Conservation (phyloP, 768 basidiomycete species). For the Mycena indigotica region DNA sequence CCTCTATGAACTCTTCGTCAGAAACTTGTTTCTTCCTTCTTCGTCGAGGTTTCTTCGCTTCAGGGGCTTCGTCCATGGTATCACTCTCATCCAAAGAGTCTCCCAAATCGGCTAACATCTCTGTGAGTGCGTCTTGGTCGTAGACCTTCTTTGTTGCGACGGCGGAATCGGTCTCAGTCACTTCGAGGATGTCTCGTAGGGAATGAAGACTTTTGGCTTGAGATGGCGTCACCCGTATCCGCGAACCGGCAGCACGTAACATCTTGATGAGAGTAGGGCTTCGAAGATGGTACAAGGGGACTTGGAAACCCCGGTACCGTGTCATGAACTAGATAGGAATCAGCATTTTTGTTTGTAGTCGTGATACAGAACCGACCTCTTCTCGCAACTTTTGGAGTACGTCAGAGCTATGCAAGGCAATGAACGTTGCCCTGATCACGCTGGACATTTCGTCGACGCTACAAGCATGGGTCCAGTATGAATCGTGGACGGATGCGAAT, state of each 20-base stretch:
- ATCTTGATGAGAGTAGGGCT: constrained; percentile 38
- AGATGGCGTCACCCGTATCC: constrained; percentile 43
- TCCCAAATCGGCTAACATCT: constrained; percentile 5
- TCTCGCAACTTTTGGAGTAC: constrained; percentile 69
- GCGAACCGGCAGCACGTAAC: constrained; percentile 47
- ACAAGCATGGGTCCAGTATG: constrained; percentile 96
- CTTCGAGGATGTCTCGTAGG: constrained; percentile 38
- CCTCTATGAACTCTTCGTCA: constrained; percentile 30
- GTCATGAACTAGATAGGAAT: constrained; percentile 57
- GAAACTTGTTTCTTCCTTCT: constrained; percentile 25
- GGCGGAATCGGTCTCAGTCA: constrained; percentile 38
- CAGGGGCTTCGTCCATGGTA: neutral
- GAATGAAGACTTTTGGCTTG: constrained; percentile 37
- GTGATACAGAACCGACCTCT: constrained; percentile 68
- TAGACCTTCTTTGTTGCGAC: constrained; percentile 32
- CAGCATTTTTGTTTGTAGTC: no score
- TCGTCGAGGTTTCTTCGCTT: no score
- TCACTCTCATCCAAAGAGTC: constrained; percentile 24
- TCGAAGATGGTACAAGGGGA: constrained; percentile 58
- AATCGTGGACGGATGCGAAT: constrained; percentile 97
- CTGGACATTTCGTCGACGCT: constrained; percentile 86
- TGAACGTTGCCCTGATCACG: constrained; percentile 91
- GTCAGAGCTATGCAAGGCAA: constrained; percentile 87
- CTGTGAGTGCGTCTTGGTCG: constrained; percentile 13
- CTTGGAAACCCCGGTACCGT: constrained; percentile 73